Conservation (phyloP, 2,329 filamentous ascomycete species). For the Venturia asperata region DNA sequence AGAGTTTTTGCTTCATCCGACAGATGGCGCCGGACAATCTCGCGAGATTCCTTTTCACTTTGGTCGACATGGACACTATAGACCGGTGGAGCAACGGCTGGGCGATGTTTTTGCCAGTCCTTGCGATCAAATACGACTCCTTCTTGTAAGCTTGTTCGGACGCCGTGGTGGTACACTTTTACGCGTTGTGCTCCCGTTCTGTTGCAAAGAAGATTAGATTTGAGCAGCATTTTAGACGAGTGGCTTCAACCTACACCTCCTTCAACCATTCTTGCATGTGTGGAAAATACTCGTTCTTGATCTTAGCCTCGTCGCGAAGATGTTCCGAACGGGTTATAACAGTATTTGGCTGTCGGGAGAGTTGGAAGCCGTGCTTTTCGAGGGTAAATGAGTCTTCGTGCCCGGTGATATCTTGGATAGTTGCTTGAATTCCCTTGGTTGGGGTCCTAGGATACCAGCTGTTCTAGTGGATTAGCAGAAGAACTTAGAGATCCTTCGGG, state of each 20-base stretch:
- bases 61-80: conserved; percentile 18
- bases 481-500: neutral
- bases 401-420: conserved; percentile 18
- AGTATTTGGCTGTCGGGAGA: conserved; percentile 10
- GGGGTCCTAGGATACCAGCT: conserved; percentile 17
- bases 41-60: conserved; percentile 12
- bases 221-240: neutral
- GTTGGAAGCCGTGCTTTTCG: conserved; percentile 18
- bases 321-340: conserved; percentile 16
- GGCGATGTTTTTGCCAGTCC: neutral
- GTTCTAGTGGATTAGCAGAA: neutral
- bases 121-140: neutral
- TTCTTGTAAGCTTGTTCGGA: conserved; percentile 8
- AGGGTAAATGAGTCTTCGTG: conserved; percentile 18
- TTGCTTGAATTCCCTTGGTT: conserved; percentile 13
- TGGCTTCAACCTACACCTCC: conserved; percentile 13
- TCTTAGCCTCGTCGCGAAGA: conserved; percentile 17
- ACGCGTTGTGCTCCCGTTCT: conserved; percentile 19
- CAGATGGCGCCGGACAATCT: conserved; percentile 16
- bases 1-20: conserved; percentile 12
- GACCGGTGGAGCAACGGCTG: conserved; percentile 2
- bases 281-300: conserved; percentile 19
- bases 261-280: conserved; percentile 19
- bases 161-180: conserved; percentile 17
- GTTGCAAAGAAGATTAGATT: neutral